These are phyloP conservation scores for Myrica gale DNA, from an alignment of 306 rosid genomes.

Conservation along the genomic window DNA sequence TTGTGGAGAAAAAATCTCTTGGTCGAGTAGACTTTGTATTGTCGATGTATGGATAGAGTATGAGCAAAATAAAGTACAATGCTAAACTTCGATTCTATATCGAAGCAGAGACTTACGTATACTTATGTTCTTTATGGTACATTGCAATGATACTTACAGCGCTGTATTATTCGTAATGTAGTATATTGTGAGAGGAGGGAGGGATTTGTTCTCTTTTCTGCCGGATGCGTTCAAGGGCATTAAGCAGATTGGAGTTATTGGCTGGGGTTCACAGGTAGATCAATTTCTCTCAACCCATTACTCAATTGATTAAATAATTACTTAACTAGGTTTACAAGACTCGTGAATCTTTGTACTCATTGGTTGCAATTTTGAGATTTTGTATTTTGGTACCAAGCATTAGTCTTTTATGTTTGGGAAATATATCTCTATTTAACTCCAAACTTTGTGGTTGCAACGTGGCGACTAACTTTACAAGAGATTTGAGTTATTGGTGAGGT, in stretches of 20 bases:
- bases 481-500: background rate
- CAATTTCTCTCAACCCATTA: background rate
- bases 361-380: background rate
- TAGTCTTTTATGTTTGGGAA: background rate
- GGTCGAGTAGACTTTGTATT: background rate
- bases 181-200: slow-evolving; percentile 90
- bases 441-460: background rate
- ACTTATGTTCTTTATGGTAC: background rate
- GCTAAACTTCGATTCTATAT: background rate
- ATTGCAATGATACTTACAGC: background rate
- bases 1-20: background rate
- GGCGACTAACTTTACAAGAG: background rate
- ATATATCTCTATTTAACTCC: background rate
- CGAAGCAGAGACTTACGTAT: background rate
- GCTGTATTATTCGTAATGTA: slow-evolving; percentile 29
- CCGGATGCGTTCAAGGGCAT: slow-evolving; percentile 90
- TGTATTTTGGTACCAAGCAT: background rate
- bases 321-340: background rate
- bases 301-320: background rate
- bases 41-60: background rate
- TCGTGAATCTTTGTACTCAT: background rate
- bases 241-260: slow-evolving; percentile 95
- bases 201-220: slow-evolving; percentile 81
- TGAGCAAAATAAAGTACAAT: background rate
- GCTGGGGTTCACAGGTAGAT: slow-evolving; percentile 98